Conservation (phyloP, 2,329 filamentous ascomycete genomes). For the Talaromyces sp. region DNA sequence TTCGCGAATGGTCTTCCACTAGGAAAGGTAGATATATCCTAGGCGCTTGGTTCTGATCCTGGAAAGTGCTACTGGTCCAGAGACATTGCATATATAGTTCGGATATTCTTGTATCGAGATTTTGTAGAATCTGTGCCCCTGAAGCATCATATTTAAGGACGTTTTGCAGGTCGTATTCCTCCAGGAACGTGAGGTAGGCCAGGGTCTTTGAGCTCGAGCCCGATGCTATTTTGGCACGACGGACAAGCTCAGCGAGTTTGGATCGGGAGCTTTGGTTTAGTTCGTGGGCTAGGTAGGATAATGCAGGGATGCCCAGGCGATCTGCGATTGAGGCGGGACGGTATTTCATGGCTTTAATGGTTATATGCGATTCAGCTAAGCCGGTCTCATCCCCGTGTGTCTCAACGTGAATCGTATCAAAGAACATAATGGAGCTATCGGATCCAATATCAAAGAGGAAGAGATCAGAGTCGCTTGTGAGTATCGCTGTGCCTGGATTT, state of each 20-base stretch:
- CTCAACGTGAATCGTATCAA: conserved; percentile 58
- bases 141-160: conserved; percentile 1
- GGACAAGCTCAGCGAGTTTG: conserved; percentile 31
- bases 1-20: conserved; percentile 54
- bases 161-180: conserved; percentile 33
- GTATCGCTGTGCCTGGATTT: conserved; percentile 53
- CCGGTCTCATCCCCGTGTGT: conserved; percentile 16
- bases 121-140: conserved; percentile 18
- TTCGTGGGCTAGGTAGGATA: conserved; percentile 42
- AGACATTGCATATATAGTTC: conserved; percentile 50
- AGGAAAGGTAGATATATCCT: conserved; percentile 65
- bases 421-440: conserved; percentile 62
- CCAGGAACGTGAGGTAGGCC: conserved; percentile 32
- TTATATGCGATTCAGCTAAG: conserved; percentile 23
- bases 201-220: conserved; percentile 18
- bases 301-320: conserved; percentile 32
- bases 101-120: conserved; percentile 50
- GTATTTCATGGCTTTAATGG: conserved; percentile 38
- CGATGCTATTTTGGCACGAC: conserved; percentile 28
- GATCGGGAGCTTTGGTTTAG: conserved; percentile 31
- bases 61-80: conserved; percentile 22
- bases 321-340: conserved; percentile 33
- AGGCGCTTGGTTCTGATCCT: conserved; percentile 24
- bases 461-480: conserved; percentile 87
- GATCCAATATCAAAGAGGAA: conserved; percentile 67